Conservation (phyloP, 73 alveolate genomes). For the Paraurostyla sp. region DNA sequence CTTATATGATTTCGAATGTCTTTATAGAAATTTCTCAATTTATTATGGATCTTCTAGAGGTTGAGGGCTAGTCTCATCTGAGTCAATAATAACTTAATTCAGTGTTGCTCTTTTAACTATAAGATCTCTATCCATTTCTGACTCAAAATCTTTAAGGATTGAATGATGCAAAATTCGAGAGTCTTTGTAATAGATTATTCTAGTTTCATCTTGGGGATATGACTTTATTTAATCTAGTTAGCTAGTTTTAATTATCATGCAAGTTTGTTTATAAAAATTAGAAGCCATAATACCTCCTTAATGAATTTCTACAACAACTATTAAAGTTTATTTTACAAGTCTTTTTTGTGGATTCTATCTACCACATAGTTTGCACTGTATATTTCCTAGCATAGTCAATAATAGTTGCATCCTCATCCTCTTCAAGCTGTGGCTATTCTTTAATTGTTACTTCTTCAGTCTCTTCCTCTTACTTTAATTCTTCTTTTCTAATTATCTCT, state of each 20-base stretch:
- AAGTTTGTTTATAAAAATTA: not conserved
- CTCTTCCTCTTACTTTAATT: too few species aligned
- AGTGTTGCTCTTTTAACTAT: constrained; percentile 15
- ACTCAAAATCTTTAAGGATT: constrained; percentile 18
- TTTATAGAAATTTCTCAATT: not conserved
- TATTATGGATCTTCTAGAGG: not conserved
- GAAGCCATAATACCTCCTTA: too few species aligned
- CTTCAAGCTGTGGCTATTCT: too few species aligned
- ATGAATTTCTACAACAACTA: too few species aligned
- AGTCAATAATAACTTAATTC: constrained; percentile 8
- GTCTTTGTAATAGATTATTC: not conserved
- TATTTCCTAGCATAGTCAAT: too few species aligned
- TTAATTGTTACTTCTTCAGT: too few species aligned
- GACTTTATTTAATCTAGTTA: not conserved
- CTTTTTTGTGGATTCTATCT: too few species aligned
- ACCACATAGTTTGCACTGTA: too few species aligned
- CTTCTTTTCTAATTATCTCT: too few species aligned
- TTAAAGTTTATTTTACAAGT: too few species aligned
- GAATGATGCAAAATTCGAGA: constrained; percentile 33
- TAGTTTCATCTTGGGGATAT: not conserved
- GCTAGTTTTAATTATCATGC: not conserved
- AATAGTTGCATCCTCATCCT: too few species aligned
- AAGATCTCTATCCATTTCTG: not conserved
- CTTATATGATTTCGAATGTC: not conserved
- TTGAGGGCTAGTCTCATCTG: not conserved